Conservation (phyloP, 768 basidiomycete genomes). For the Hericium erinaceus region DNA sequence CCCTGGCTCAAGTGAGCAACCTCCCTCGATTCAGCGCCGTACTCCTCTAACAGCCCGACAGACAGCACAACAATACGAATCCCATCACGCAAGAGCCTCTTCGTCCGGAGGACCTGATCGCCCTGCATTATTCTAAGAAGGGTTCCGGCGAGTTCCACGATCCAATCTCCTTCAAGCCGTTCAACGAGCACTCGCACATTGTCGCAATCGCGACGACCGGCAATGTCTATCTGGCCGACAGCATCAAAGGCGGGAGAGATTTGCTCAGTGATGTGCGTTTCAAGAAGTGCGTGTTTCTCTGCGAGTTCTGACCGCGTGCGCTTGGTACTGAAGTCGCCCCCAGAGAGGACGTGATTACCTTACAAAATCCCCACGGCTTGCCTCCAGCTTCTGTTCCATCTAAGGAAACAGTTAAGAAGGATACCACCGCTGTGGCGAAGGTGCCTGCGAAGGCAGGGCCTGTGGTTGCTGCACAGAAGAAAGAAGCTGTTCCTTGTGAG, state of each 20-base stretch:
- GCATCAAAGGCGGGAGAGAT: conserved; percentile 78
- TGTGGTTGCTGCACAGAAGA: conserved; percentile 17
- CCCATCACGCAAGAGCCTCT: conserved; percentile 69
- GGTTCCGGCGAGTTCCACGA: conserved; percentile 85
- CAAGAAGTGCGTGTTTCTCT: conserved; percentile 49
- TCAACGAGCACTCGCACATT: conserved; percentile 93
- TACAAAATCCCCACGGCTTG: conserved; percentile 85
- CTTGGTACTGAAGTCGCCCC: neutral
- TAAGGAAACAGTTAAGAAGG: conserved; percentile 16
- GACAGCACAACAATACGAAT: conserved; percentile 74
- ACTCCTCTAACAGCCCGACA: conserved; percentile 20
- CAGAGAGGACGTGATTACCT: conserved; percentile 84
- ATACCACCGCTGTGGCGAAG: conserved; percentile 28
- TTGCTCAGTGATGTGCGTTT: conserved; percentile 79
- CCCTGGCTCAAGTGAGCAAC: conserved; percentile 81
- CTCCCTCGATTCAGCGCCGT: neutral
- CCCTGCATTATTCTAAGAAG: conserved; percentile 77
- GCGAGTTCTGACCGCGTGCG: conserved; percentile 1
- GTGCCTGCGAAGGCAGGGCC: conserved; percentile 5
- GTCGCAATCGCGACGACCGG: conserved; percentile 85
- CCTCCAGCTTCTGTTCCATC: conserved; percentile 43
- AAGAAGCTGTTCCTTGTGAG: conserved; percentile 54
- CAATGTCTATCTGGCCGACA: conserved; percentile 90
- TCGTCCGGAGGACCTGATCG: conserved; percentile 64
- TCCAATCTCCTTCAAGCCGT: conserved; percentile 96